phyloP scores from a whole-genome alignment of 805 yeast genomes.

The Zygotorulaspora chibaensis region DNA sequence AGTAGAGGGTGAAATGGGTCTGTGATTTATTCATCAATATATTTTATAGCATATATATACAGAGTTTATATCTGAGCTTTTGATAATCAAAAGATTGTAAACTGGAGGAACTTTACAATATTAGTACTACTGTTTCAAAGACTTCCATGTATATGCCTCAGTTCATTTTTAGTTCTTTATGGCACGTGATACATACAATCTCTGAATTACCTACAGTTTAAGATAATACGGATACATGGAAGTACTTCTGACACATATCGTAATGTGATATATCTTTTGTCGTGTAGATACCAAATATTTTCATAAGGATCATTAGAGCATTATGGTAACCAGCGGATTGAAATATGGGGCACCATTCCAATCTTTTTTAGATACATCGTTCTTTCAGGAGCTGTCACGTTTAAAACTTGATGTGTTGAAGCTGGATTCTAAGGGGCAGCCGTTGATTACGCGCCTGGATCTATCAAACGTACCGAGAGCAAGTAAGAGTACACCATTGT shows the following conservation, averaged over 20 bases:
- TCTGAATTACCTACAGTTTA: no score
- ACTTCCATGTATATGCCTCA: no score
- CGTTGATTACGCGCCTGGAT: conserved; percentile 30
- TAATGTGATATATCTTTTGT: no score
- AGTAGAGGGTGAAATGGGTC: conserved; percentile 9
- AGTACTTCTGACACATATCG: no score
- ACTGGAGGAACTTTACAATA: no score
- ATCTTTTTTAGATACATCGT: conserved; percentile 81
- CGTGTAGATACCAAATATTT: not conserved
- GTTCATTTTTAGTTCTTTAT: no score
- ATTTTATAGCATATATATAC: no score
- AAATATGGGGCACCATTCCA: conserved; percentile 44
- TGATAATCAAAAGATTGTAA: no score
- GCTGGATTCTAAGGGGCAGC: conserved; percentile 38
- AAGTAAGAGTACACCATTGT: conserved; percentile 20
- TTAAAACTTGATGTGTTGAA: conserved; percentile 70
- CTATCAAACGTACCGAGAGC: conserved; percentile 11
- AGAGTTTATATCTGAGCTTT: no score
- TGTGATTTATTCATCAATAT: not conserved
- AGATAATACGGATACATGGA: no score
- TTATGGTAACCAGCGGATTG: conserved; percentile 16
- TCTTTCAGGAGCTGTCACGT: conserved; percentile 70
- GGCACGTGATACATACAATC: no score
- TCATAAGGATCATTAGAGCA: not conserved
- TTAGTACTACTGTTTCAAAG: no score